A percentile compares a stretch with the other conserved stretches of the same genome.
These are phyloP conservation scores for Neostapfia colusana DNA, from an alignment of 176 grass and related monocot species.

Conservation along the genomic window DNA sequence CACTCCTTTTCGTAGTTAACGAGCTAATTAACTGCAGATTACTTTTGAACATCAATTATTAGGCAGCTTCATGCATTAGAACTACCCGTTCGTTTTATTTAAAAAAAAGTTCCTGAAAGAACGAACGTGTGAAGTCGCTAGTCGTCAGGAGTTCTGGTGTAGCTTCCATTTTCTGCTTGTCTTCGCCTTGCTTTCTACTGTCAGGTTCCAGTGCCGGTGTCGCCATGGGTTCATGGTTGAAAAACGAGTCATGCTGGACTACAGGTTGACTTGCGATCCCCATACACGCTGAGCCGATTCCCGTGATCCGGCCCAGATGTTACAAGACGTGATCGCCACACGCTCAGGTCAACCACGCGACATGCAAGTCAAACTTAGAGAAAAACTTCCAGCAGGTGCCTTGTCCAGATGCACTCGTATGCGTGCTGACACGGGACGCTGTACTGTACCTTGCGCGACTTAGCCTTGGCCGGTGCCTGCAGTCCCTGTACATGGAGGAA, in stretches of 20 bases:
- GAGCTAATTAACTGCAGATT: background rate
- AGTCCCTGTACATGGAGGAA: conserved; percentile 3
- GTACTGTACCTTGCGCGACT: background rate
- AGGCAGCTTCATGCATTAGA: background rate
- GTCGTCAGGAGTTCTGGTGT: background rate
- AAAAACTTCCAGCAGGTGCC: background rate
- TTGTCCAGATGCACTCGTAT: background rate
- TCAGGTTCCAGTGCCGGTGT: background rate
- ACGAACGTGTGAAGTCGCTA: background rate
- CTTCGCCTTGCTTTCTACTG: background rate
- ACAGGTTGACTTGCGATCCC: background rate
- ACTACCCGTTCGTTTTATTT: too few species aligned
- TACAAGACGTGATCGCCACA: background rate
- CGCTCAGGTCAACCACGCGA: conserved; percentile 2
- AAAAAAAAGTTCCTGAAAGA: background rate
- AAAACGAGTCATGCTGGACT: background rate
- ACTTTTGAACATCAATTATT: background rate
- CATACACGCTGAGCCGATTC: background rate
- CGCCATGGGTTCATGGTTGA: conserved; percentile 17
- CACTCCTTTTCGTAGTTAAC: conserved; percentile 9
- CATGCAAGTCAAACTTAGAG: background rate
- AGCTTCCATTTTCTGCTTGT: background rate
- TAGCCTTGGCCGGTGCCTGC: background rate
- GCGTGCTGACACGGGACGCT: background rate
- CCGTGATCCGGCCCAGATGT: background rate